Evolutionary conservation across 331 rosid genomes (phyloP).

Genomic region (Rosa hybrid): DNA sequence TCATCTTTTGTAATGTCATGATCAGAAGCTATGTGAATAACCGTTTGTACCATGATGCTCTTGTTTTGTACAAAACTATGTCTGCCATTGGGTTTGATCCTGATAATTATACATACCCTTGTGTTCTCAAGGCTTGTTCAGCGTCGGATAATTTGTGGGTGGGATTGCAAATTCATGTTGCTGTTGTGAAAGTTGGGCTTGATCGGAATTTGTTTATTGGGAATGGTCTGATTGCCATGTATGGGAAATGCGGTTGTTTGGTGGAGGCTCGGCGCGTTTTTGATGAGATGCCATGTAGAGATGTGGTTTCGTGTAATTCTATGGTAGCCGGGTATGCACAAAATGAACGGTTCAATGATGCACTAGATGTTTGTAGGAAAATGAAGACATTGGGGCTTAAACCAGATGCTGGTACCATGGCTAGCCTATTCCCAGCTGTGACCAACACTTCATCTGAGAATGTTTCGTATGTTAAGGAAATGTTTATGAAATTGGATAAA

Average conservation of each 20-base stretch:
- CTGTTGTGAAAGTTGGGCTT: constrained; percentile 50
- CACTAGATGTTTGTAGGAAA: constrained; percentile 63
- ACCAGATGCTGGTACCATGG: constrained; percentile 73
- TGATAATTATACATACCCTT: constrained; percentile 70
- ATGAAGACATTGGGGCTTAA: constrained; percentile 47
- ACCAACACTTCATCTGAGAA: constrained; percentile 52
- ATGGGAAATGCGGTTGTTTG: constrained; percentile 66
- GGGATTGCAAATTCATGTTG: constrained; percentile 69
- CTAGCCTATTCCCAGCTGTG: constrained; percentile 72
- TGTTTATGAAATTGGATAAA: constrained; percentile 47
- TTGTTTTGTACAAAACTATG: constrained; percentile 54
- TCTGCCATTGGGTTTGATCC: constrained; percentile 44
- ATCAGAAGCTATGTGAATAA: constrained; percentile 76
- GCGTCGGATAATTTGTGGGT: constrained; percentile 49
- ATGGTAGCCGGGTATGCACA: constrained; percentile 70
- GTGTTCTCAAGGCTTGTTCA: constrained; percentile 74
- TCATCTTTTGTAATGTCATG: constrained; percentile 71
- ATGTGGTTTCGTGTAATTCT: constrained; percentile 77
- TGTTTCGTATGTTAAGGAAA: constrained; percentile 45
- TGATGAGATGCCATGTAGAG: constrained; percentile 54
- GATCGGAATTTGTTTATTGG: constrained; percentile 59
- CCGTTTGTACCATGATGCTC: constrained; percentile 43
- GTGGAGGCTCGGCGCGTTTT: constrained; percentile 49
- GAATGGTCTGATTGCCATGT: constrained; percentile 69
- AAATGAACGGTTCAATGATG: constrained; percentile 51